Percentiles rank a stretch among this genome's conserved stretches.
Evolutionary conservation across 2,329 filamentous ascomycete species (phyloP).

Genomic region (Phyllosticta ampelicida): DNA sequence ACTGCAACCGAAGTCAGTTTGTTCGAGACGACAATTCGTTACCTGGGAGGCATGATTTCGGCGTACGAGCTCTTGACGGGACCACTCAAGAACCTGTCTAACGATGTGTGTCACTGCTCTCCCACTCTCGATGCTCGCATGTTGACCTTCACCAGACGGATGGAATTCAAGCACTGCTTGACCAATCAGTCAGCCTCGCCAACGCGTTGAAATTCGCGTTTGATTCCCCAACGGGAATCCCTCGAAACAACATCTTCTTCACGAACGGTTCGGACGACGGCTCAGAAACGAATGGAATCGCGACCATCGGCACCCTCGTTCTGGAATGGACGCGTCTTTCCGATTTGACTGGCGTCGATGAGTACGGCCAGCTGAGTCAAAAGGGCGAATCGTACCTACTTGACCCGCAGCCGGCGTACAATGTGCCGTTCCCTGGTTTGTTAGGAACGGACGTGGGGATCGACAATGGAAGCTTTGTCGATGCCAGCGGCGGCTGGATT

Average conservation of each 20-base stretch:
- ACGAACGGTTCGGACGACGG: constrained; percentile 39
- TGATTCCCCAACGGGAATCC: constrained; percentile 57
- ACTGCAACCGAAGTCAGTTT: constrained; percentile 54
- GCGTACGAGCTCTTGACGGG: constrained; percentile 65
- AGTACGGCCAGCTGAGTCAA: constrained; percentile 57
- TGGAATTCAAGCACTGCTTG: constrained; percentile 42
- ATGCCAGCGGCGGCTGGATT: constrained; percentile 62
- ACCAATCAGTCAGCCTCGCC: constrained; percentile 58
- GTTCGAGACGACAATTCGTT: constrained; percentile 87
- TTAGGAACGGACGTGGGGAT: constrained; percentile 59
- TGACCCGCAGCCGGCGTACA: constrained; percentile 48
- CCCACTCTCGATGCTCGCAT: no score
- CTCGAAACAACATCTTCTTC: constrained; percentile 58
- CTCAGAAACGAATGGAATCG: constrained; percentile 55
- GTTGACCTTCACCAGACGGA: not conserved
- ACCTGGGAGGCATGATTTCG: constrained; percentile 69
- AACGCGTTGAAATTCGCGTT: constrained; percentile 69
- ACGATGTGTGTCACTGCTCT: constrained; percentile 23
- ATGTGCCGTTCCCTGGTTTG: constrained; percentile 67
- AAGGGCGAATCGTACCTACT: constrained; percentile 61
- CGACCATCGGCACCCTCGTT: constrained; percentile 66
- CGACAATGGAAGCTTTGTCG: constrained; percentile 53
- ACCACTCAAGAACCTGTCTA: constrained; percentile 45
- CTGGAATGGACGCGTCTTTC: constrained; percentile 77
- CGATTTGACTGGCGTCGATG: constrained; percentile 57